Conservation (phyloP, 305 asterid species). For the Solanum hybrid region DNA sequence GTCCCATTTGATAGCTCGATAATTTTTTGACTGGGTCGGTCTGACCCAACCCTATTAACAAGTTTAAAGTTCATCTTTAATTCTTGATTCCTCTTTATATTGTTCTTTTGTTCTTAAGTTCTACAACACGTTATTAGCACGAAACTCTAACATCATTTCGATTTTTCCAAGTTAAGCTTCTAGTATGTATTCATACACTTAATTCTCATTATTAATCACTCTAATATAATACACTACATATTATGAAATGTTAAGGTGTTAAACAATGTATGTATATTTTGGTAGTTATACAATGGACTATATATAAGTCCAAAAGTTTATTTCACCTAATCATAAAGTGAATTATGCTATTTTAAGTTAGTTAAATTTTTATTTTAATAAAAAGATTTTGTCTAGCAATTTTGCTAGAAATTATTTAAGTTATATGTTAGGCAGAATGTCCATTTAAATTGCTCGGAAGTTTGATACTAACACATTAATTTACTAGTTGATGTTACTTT, state of each 20-base stretch:
- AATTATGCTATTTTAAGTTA: not conserved
- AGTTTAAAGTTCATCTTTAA: not conserved
- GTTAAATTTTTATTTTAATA: not conserved
- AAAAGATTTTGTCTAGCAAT: not conserved
- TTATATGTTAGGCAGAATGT: not conserved
- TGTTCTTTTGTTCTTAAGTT: no score
- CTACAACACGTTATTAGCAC: no score
- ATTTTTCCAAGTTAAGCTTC: no score
- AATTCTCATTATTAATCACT: not conserved
- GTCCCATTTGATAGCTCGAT: not conserved
- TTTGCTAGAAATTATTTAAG: not conserved
- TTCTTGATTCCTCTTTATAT: no score
- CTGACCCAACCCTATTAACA: not conserved
- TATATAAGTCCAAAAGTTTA: not conserved
- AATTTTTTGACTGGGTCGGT: not conserved
- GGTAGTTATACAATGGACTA: no score
- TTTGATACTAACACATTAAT: not conserved
- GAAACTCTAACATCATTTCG: no score
- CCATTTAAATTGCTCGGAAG: not conserved
- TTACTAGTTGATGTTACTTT: not conserved
- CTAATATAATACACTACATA: not conserved
- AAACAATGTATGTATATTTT: no score
- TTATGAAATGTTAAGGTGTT: not conserved
- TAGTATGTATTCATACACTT: no score
- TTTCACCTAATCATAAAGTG: not conserved